Base-by-base conservation (phyloP, 257 asterid genomes). In the Craterostigma plantagineum region DNA sequence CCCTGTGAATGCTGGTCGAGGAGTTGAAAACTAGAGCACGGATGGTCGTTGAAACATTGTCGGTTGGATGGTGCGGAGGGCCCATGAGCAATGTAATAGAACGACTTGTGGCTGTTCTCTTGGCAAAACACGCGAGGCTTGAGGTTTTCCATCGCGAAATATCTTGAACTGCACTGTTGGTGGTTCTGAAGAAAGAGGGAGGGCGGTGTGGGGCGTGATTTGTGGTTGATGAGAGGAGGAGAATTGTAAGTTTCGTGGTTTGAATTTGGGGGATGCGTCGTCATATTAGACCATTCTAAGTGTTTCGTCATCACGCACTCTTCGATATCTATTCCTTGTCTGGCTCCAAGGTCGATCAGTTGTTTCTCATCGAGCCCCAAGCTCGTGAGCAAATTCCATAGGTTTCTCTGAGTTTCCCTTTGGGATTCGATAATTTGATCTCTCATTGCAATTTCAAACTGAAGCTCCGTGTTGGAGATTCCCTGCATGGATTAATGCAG, bases 401-500 rank as follows among this genome's bases (percentile, higher is more conserved):
- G 64, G 35, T 71, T 81, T 60, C 65, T 71, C 37, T 73, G 77
- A 37, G 91, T 76, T 76, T 78, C 97, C 64, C 76, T 72, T 66
- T 86, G 94, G 70, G 59, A 75, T 72, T 63, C 46, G 48, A 86
- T 81, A 35, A 81, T 63, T 67, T 86, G 94, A 63, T 86, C 97
- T 67, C 97, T 78, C 76, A 78, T 65, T 45, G 94, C 97, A 64
- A 86, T 73, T 76, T 86, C 92, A 41, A 86, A 76, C 67, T 86
- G 97, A 53, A 86, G 94, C 54, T 86, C 97, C 4, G 94, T 73
- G 52, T 86, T 81, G 3, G 79, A 60, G 35, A 86, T 73, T 60
- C 97, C 94, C 97, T 81, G 62, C 54, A 62, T 11, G 45, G 16
- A 11, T 11, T 11, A 14, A 3, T 11, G 17, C 40, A 12, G 40